Evolutionary conservation across 208 protist species (phyloP).

Genomic region (Leishmania turanica): DNA sequence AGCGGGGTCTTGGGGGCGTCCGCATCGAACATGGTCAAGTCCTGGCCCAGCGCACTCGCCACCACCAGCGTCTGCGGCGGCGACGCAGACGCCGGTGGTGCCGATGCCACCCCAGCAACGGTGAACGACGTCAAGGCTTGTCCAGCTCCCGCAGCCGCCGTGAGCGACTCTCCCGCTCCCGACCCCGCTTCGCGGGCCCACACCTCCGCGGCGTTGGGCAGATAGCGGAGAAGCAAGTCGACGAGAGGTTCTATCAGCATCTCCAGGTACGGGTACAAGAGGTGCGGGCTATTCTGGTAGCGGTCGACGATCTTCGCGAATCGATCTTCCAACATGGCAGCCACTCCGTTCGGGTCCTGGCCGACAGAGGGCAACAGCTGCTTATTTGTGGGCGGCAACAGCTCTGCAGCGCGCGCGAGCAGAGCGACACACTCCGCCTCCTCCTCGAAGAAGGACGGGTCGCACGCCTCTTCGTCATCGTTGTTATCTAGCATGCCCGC

Average conservation of each 20-base stretch:
- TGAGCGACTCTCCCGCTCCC: neutral
- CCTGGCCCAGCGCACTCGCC: constrained; percentile 49
- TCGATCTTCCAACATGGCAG: constrained; percentile 55
- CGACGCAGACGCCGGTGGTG: neutral
- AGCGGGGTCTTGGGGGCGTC: constrained; percentile 75
- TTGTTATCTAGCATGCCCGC: neutral
- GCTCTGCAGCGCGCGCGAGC: constrained; percentile 35
- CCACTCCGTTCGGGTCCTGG: constrained; percentile 60
- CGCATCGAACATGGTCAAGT: constrained; percentile 79
- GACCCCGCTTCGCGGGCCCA: constrained; percentile 31
- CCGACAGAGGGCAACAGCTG: constrained; percentile 59
- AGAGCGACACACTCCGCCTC: constrained; percentile 51
- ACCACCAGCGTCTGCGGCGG: constrained; percentile 20
- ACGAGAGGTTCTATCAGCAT: constrained; percentile 79
- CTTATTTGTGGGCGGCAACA: constrained; percentile 40
- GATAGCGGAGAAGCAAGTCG: constrained; percentile 51
- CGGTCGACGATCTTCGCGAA: constrained; percentile 79
- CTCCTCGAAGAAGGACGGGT: constrained; percentile 85
- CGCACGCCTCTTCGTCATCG: constrained; percentile 44
- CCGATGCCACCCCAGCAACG: neutral
- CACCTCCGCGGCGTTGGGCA: constrained; percentile 48
- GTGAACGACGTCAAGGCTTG: neutral
- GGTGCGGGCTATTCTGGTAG: constrained; percentile 95
- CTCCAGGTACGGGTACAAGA: constrained; percentile 94
- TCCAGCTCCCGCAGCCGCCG: neutral